Conservation (phyloP, 2,329 filamentous ascomycete species). For the Pseudonectria foliicola region DNA sequence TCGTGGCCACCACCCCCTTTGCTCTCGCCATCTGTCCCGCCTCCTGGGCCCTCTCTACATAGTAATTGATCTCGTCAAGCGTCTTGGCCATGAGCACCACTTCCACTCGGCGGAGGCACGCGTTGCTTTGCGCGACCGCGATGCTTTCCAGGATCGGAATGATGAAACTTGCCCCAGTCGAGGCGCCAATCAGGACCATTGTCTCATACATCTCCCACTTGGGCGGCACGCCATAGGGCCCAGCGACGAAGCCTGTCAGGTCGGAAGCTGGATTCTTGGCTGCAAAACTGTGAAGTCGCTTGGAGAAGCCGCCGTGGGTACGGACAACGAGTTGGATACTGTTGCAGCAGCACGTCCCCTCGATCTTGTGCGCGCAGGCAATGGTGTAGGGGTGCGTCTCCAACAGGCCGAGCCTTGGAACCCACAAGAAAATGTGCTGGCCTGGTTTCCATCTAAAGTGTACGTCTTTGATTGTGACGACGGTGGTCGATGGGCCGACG, state of each 20-base stretch:
- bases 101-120: slow-evolving; percentile 46
- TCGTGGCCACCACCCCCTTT: slow-evolving; percentile 40
- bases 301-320: slow-evolving; percentile 50
- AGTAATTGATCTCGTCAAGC: slow-evolving; percentile 48
- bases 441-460: slow-evolving; percentile 53
- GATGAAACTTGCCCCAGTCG: slow-evolving; percentile 56
- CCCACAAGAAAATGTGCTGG: slow-evolving; percentile 55
- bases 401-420: slow-evolving; percentile 45
- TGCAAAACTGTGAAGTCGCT: slow-evolving; percentile 42
- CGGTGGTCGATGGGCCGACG: slow-evolving; percentile 45
- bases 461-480: slow-evolving; percentile 52
- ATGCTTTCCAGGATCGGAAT: slow-evolving; percentile 52
- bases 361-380: slow-evolving; percentile 45
- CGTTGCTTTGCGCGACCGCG: slow-evolving; percentile 31
- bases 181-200: slow-evolving; percentile 52
- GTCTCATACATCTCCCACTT: slow-evolving; percentile 53
- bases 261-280: slow-evolving; percentile 26
- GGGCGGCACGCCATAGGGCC: slow-evolving; percentile 50
- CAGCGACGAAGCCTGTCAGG: slow-evolving; percentile 39
- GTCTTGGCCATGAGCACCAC: slow-evolving; percentile 46
- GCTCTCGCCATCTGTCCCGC: slow-evolving; percentile 34
- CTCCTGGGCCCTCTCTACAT: slow-evolving; percentile 40
- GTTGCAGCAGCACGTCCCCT: slow-evolving; percentile 48
- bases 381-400: slow-evolving; percentile 58
- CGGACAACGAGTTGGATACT: slow-evolving; percentile 53